These are phyloP conservation scores for Monosporascus sp. DNA, from an alignment of 2,329 filamentous ascomycete species.

Conservation along the genomic window DNA sequence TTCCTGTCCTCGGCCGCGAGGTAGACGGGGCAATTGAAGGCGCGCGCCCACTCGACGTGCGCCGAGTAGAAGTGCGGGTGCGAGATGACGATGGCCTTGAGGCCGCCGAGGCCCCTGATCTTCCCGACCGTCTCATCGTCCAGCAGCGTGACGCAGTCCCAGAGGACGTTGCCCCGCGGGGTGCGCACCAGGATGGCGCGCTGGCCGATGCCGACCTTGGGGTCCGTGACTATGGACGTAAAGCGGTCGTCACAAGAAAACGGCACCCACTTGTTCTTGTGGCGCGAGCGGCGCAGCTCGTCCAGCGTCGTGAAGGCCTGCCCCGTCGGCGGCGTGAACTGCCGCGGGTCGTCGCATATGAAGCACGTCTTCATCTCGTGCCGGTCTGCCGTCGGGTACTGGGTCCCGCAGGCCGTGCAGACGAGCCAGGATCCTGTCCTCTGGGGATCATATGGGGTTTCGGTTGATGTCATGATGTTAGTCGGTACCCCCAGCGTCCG, in stretches of 20 bases:
- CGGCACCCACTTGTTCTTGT: conserved; percentile 50
- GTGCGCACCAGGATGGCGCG: conserved; percentile 65
- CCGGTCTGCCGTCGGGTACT: conserved; percentile 52
- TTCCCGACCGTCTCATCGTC: conserved; percentile 56
- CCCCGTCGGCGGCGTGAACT: conserved; percentile 60
- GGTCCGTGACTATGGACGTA: conserved; percentile 43
- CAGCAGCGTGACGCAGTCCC: conserved; percentile 71
- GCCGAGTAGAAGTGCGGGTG: conserved; percentile 83
- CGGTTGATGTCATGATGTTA: conserved; percentile 7
- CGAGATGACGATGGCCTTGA: conserved; percentile 68
- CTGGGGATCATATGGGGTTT: conserved; percentile 14
- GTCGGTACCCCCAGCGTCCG: too few relatives aligned
- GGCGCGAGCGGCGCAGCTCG: conserved; percentile 32
- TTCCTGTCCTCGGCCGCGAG: conserved; percentile 57
- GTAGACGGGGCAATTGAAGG: conserved; percentile 67
- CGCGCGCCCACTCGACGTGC: conserved; percentile 65
- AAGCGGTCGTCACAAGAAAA: conserved; percentile 40
- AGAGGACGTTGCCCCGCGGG: conserved; percentile 64
- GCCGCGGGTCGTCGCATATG: conserved; percentile 70
- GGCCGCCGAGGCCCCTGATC: conserved; percentile 57
- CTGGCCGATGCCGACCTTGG: conserved; percentile 69
- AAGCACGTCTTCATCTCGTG: conserved; percentile 50
- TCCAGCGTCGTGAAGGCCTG: conserved; percentile 62
- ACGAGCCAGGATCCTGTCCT: conserved; percentile 39
- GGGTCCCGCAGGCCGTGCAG: conserved; percentile 66